Evolutionary conservation across 2,329 filamentous ascomycete genomes (phyloP).

Genomic region (Aspergillus versicolor): DNA sequence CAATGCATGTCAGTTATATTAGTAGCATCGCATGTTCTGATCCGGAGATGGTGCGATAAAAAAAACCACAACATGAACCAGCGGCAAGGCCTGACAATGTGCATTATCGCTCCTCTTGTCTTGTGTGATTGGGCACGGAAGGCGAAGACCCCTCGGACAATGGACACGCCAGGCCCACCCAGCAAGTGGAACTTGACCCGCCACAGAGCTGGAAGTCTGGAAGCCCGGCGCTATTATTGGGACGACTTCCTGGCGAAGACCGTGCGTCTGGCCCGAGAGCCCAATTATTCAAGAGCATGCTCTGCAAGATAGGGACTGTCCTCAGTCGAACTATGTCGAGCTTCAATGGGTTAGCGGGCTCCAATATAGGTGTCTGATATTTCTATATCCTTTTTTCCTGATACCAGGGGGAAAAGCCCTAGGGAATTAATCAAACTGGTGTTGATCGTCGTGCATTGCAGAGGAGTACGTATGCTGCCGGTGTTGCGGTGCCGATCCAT

Average conservation of each 20-base stretch:
- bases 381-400: not conserved
- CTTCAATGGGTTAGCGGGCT: not conserved
- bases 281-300: not conserved
- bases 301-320: not conserved
- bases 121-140: not conserved
- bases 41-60: not conserved
- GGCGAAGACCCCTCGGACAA: not conserved
- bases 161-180: slow-evolving; percentile 3
- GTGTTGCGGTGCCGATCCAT: not conserved
- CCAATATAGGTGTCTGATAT: not conserved
- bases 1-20: slow-evolving; percentile 1
- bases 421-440: slow-evolving; percentile 1
- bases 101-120: not conserved
- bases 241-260: not conserved
- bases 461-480: slow-evolving; percentile 6
- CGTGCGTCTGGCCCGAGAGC: slow-evolving; percentile 2
- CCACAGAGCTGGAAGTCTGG: not conserved
- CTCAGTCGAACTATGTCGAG: not conserved
- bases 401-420: too few relatives aligned
- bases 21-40: not conserved
- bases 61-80: not conserved
- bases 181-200: slow-evolving; percentile 5
- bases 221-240: not conserved
- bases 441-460: slow-evolving; percentile 5
- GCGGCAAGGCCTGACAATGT: not conserved